These are phyloP conservation scores for Xylaria multiplex DNA, from an alignment of 2,329 filamentous ascomycete species.

Conservation along the genomic window DNA sequence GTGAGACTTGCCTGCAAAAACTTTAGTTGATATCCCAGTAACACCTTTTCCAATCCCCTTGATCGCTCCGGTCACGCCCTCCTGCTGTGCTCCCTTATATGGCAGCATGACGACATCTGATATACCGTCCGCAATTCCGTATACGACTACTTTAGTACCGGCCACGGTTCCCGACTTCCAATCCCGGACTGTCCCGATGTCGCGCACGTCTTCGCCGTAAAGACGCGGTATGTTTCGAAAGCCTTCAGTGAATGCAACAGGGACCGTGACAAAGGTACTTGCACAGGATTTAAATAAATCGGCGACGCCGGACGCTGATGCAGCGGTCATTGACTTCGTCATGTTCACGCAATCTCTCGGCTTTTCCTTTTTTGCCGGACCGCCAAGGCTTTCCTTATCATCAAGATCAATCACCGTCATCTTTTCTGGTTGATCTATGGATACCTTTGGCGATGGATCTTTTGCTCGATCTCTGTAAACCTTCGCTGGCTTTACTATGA, in stretches of 20 bases:
- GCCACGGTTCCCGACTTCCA: background rate
- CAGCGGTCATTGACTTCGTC: background rate
- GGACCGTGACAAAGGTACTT: background rate
- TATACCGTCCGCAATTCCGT: slow-evolving; percentile 3
- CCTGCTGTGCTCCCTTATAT: slow-evolving; percentile 3
- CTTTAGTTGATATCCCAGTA: background rate
- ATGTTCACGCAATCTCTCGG: background rate
- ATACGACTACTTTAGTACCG: background rate
- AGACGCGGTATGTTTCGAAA: background rate
- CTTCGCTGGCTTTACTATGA: background rate
- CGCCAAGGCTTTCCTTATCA: background rate
- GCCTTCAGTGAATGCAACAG: background rate
- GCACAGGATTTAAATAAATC: slow-evolving; percentile 2
- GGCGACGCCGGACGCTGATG: background rate
- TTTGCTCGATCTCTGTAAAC: too few species aligned
- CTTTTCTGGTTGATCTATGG: too few species aligned
- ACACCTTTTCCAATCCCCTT: background rate
- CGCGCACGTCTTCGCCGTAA: background rate
- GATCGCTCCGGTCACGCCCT: slow-evolving; percentile 4
- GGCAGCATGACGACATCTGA: slow-evolving; percentile 6
- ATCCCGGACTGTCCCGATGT: slow-evolving; percentile 2
- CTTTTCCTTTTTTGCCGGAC: too few species aligned
- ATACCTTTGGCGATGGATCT: too few species aligned
- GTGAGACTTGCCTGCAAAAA: background rate
- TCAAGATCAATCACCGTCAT: background rate